These are phyloP conservation scores for Tillandsia fasciculata DNA, from an alignment of 176 grass and related monocot genomes.

Conservation along the genomic window DNA sequence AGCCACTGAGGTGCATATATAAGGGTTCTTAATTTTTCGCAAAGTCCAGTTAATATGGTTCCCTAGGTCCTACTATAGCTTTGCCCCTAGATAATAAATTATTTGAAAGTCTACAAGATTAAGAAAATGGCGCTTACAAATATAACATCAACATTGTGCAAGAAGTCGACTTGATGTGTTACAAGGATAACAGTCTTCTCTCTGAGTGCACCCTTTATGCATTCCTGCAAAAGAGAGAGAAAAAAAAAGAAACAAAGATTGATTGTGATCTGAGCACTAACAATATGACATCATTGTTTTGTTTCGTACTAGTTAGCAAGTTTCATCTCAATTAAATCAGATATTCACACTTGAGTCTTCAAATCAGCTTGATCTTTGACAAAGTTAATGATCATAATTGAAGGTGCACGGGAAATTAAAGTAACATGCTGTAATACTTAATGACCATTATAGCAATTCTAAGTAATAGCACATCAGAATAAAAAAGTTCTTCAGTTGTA, in stretches of 20 bases:
- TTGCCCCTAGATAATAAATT: neutral
- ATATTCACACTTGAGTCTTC: neutral
- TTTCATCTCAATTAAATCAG: neutral
- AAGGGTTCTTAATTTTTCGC: too few species aligned
- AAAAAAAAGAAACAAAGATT: neutral
- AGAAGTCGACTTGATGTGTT: constrained; percentile 95
- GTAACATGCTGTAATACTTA: too few species aligned
- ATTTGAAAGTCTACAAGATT: neutral
- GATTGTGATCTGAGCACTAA: neutral
- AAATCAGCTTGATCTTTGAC: neutral
- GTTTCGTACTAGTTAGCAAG: neutral
- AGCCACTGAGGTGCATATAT: too few species aligned
- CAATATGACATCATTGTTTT: neutral
- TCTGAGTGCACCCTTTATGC: constrained; percentile 66
- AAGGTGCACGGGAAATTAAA: neutral
- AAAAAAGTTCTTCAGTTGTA: too few species aligned
- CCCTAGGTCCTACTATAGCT: too few species aligned
- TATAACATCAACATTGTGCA: constrained; percentile 87
- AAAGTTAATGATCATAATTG: neutral
- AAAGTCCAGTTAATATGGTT: too few species aligned
- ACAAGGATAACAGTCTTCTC: constrained; percentile 83
- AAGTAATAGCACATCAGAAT: too few species aligned
- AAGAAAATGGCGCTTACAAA: constrained; percentile 37
- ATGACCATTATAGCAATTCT: too few species aligned
- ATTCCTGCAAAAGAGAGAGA: constrained; percentile 42